Percentiles rank a stretch among this genome's conserved stretches.
These are phyloP conservation scores for Toxicodendron radicans DNA, from an alignment of 345 rosid genomes.

Conservation along the genomic window DNA sequence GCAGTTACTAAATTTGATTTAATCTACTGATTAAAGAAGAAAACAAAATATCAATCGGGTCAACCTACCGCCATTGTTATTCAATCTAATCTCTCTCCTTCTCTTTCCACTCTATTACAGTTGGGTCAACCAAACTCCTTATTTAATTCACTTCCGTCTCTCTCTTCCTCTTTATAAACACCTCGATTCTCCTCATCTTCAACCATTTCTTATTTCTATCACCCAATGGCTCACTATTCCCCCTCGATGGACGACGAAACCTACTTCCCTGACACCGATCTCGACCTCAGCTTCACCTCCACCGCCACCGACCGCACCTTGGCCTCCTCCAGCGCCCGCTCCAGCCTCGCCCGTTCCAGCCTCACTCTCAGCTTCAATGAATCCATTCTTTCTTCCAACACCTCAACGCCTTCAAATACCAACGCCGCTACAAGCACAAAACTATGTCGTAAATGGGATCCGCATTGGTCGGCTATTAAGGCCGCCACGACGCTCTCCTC, in stretches of 20 bases:
- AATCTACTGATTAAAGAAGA: no score
- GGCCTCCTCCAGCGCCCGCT: slow-evolving; percentile 58
- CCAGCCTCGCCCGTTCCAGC: slow-evolving; percentile 60
- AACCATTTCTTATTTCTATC: neutral
- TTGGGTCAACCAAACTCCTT: slow-evolving; percentile 21
- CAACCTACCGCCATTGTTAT: slow-evolving; percentile 14
- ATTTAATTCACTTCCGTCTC: slow-evolving; percentile 1
- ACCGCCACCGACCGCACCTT: slow-evolving; percentile 52
- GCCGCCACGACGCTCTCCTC: slow-evolving; percentile 58
- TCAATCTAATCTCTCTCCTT: neutral
- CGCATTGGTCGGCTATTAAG: slow-evolving; percentile 53
- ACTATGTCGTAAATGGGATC: slow-evolving; percentile 27
- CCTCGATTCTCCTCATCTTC: neutral
- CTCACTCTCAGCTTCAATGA: slow-evolving; percentile 70
- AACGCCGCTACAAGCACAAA: slow-evolving; percentile 20
- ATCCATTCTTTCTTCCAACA: slow-evolving; percentile 26
- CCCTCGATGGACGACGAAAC: slow-evolving; percentile 38
- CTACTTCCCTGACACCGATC: slow-evolving; percentile 49
- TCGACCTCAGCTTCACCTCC: slow-evolving; percentile 65
- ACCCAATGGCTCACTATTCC: neutral
- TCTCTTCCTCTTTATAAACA: slow-evolving; percentile 13
- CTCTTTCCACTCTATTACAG: neutral
- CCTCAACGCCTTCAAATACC: slow-evolving; percentile 40
- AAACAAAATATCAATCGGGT: no score
- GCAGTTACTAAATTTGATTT: no score